phyloP scores from a whole-genome alignment of 2,329 filamentous ascomycete genomes.

The Colletotrichum gigasporum region DNA sequence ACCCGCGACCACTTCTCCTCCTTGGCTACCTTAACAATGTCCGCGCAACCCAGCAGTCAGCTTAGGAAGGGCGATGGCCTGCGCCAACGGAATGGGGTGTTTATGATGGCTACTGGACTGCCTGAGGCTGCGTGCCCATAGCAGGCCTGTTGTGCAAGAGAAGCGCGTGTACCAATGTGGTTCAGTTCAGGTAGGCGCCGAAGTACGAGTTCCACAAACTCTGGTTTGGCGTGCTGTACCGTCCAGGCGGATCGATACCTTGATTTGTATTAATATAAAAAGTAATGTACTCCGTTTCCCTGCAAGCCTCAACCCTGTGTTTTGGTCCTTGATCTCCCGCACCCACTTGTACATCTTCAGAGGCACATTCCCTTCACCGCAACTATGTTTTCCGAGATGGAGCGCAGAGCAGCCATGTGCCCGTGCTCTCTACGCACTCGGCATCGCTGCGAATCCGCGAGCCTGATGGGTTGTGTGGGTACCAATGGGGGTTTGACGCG shows the following conservation, averaged over 20 bases:
- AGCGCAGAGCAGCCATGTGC: not conserved
- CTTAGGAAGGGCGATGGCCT: slow-evolving; percentile 9
- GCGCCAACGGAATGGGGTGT: not conserved
- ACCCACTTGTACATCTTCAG: too few species aligned
- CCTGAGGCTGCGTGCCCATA: too few species aligned
- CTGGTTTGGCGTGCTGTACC: not conserved
- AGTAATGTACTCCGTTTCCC: not conserved
- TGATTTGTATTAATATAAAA: slow-evolving; percentile 18
- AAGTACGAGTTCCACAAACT: too few species aligned
- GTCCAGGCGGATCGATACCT: not conserved
- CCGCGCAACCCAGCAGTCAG: slow-evolving; percentile 22
- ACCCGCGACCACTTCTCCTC: slow-evolving; percentile 48
- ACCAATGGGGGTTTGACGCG: not conserved
- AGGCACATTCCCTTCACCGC: not conserved
- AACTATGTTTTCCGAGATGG: not conserved
- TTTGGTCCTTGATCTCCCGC: not conserved
- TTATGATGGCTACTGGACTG: not conserved
- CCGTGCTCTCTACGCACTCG: not conserved
- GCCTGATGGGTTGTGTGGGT: not conserved
- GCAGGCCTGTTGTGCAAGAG: too few species aligned
- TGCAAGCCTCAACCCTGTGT: not conserved
- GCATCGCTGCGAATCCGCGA: not conserved
- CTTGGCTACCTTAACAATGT: slow-evolving; percentile 47
- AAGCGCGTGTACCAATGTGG: too few species aligned
- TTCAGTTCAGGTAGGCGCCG: too few species aligned